Evolutionary conservation across 208 protist species (phyloP).

Genomic region (Leishmania aethiopica): DNA sequence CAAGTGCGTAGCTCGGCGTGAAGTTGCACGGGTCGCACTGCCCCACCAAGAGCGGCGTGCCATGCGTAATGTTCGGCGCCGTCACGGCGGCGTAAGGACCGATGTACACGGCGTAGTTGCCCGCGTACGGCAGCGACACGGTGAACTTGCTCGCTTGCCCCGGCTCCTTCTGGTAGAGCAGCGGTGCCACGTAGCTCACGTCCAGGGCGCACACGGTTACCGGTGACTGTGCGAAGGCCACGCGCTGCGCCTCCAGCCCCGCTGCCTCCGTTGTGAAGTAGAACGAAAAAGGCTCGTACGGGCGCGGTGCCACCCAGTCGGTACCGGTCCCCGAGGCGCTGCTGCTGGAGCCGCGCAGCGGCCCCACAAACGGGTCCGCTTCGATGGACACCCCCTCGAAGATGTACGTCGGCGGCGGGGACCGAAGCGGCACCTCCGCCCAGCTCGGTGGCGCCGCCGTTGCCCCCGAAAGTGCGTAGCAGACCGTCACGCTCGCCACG

Average conservation of each 20-base stretch:
- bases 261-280: slow-evolving; percentile 49
- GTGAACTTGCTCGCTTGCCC: slow-evolving; percentile 45
- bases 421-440: slow-evolving; percentile 77
- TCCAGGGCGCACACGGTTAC: slow-evolving; percentile 44
- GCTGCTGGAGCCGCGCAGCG: slow-evolving; percentile 26
- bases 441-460: slow-evolving; percentile 32
- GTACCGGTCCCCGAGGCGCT: slow-evolving; percentile 5
- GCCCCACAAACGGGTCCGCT: slow-evolving; percentile 58
- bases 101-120: slow-evolving; percentile 74
- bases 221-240: slow-evolving; percentile 62
- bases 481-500: slow-evolving; percentile 64
- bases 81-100: slow-evolving; percentile 31
- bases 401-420: slow-evolving; percentile 53
- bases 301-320: slow-evolving; percentile 42
- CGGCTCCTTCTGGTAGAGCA: slow-evolving; percentile 44
- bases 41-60: slow-evolving; percentile 49
- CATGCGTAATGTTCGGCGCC: slow-evolving; percentile 67
- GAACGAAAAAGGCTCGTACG: slow-evolving; percentile 78
- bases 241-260: slow-evolving; percentile 37
- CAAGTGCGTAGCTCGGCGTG: slow-evolving; percentile 62
- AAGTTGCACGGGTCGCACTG: slow-evolving; percentile 84
- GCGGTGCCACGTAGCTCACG: slow-evolving; percentile 51
- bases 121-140: slow-evolving; percentile 46
- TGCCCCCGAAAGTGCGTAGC: slow-evolving; percentile 57
- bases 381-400: slow-evolving; percentile 47